Base-by-base conservation (phyloP, 495 filamentous ascomycete species). In the Talaromyces adpressus region DNA sequence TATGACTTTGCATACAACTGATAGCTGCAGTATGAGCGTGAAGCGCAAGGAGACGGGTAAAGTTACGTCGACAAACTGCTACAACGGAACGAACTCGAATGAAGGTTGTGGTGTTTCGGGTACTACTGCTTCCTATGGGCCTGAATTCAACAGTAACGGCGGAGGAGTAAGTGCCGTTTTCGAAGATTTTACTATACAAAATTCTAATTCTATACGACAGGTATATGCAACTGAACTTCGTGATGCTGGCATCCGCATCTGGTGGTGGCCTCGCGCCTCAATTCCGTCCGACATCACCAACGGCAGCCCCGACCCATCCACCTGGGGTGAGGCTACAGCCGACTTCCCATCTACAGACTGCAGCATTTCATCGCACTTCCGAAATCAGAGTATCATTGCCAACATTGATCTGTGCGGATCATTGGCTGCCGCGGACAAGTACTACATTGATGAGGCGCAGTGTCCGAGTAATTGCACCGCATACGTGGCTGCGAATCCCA, bases 301-400 rank as follows among this genome's bases (percentile, higher is more conserved):
- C 53, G 62, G 59, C 12, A 65, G 41, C 3, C 81, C 81, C 0
- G 75, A 84, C 65, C 80, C 81, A 0, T 80, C 76, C 1, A 71
- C 67, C 3, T 84, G 81, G 81, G 77, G 73, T 1, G 71, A 67
- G 6, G 71, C 81, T 4, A 63, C 82, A 25, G 81, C 81, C 1
- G 81, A 84, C 65, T 84, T 84, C 68, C 81, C 82, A 7, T 71
- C 67, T 32, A 82, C 81, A 0, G 60, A 81, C 58, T 84, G 81
- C 63, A 71, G 81, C 61, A 80, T 82, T 59, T 41, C 64, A 1
- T 67, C 70, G 2, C 78, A 82, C 62, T 84, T 84, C 70, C 66
- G 62, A 41, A 84, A 84, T 57, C 75, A 80, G 66, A 79, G 75
- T 63, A 84, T 84, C 62, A 77, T 84, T 62, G 76, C 69, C 2